These are phyloP conservation scores for Choiromyces venosus DNA, from an alignment of 495 filamentous ascomycete species.

Conservation along the genomic window DNA sequence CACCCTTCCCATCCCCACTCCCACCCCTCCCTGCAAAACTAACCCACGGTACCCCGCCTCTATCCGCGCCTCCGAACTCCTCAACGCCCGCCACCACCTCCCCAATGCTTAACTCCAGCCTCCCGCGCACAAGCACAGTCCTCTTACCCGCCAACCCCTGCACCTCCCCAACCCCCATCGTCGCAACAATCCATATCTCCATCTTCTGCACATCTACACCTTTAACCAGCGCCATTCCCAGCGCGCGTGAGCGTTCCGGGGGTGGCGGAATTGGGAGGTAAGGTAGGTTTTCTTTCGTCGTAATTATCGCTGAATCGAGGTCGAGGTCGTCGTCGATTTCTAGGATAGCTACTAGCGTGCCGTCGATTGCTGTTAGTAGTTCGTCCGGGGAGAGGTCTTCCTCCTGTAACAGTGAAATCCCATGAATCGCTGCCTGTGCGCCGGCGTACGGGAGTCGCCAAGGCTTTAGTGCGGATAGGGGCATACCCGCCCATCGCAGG, in stretches of 20 bases:
- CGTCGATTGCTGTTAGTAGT: too few species aligned
- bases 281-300: constrained; percentile 28
- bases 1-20: too few species aligned
- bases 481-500: too few species aligned
- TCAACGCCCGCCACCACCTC: constrained; percentile 41
- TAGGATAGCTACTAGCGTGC: too few species aligned
- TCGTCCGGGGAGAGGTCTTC: too few species aligned
- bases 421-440: too few species aligned
- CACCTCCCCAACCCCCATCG: constrained; percentile 30
- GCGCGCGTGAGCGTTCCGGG: constrained; percentile 45
- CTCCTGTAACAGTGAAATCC: too few species aligned
- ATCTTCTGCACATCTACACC: too few species aligned
- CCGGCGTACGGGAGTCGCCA: constrained; percentile 55
- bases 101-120: constrained; percentile 56
- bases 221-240: constrained; percentile 51
- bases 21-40: constrained; percentile 39
- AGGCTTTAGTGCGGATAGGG: constrained; percentile 49
- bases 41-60: constrained; percentile 39
- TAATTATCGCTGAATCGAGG: too few species aligned
- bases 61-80: constrained; percentile 23
- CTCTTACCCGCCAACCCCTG: constrained; percentile 37
- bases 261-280: constrained; percentile 8
- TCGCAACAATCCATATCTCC: constrained; percentile 45
- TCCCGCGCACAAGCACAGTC: too few species aligned
- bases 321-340: too few species aligned